Evolutionary conservation across 2,329 filamentous ascomycete species (phyloP).

Genomic region (Diaporthe batatas): DNA sequence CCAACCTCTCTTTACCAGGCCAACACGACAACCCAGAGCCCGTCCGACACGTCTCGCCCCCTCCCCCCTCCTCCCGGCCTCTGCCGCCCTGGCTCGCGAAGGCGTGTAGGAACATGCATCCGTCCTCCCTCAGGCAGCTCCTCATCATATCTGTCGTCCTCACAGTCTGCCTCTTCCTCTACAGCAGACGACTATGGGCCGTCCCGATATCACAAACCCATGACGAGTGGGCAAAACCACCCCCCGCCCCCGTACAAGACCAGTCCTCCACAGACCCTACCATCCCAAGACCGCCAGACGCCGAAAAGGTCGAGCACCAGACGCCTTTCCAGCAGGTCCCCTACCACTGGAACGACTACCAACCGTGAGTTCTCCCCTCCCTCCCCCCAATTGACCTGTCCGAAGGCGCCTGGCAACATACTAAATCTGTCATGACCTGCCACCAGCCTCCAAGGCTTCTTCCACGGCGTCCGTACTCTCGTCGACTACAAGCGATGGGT

Average conservation of each 20-base stretch:
- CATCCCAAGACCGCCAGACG: slow-evolving; percentile 13
- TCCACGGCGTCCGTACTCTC: slow-evolving; percentile 40
- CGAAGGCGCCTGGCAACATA: neutral
- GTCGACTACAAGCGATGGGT: slow-evolving; percentile 41
- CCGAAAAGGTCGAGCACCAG: slow-evolving; percentile 33
- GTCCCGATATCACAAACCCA: slow-evolving; percentile 27
- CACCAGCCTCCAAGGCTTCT: slow-evolving; percentile 40
- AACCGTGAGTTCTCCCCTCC: slow-evolving; percentile 28
- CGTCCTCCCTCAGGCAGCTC: slow-evolving; percentile 42
- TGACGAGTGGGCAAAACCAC: slow-evolving; percentile 41
- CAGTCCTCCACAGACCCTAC: neutral
- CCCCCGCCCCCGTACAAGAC: slow-evolving; percentile 10
- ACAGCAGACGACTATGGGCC: slow-evolving; percentile 41
- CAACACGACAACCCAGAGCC: slow-evolving; percentile 14
- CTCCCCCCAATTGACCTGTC: neutral
- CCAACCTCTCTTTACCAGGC: slow-evolving; percentile 1
- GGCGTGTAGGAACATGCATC: slow-evolving; percentile 40
- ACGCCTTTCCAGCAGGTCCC: slow-evolving; percentile 40
- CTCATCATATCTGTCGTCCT: slow-evolving; percentile 38
- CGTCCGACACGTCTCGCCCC: neutral
- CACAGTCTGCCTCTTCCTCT: slow-evolving; percentile 42
- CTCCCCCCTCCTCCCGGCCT: slow-evolving; percentile 7
- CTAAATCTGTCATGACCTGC: slow-evolving; percentile 4
- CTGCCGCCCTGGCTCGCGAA: slow-evolving; percentile 36
- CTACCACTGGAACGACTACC: slow-evolving; percentile 41